Conservation (phyloP, 2,329 filamentous ascomycete genomes). For the Clarireedia paspali region DNA sequence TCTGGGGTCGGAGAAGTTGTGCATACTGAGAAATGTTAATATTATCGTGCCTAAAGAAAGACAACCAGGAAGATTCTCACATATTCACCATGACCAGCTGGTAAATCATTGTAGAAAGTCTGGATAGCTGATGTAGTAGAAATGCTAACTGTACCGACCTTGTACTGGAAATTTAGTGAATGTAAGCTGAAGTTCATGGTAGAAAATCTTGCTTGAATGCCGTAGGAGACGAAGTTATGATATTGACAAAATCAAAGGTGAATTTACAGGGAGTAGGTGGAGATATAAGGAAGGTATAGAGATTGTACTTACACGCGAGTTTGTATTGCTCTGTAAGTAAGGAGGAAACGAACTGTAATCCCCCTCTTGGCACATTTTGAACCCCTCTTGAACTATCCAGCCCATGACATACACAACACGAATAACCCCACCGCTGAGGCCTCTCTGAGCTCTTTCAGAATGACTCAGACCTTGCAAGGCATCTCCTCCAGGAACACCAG, state of each 20-base stretch:
- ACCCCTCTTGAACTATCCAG: conserved; percentile 20
- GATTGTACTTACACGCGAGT: conserved; percentile 6
- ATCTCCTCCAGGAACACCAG: conserved; percentile 21
- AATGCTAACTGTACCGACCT: conserved; percentile 5
- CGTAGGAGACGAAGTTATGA: not conserved
- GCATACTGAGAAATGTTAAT: conserved; percentile 26
- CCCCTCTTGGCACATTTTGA: conserved; percentile 7
- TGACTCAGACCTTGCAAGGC: conserved; percentile 21
- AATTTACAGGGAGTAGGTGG: not conserved
- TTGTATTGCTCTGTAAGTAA: conserved; percentile 2
- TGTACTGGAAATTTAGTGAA: conserved; percentile 7
- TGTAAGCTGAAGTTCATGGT: not conserved
- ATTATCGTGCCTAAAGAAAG: conserved; percentile 24
- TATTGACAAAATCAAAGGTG: not conserved
- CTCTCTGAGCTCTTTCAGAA: conserved; percentile 16
- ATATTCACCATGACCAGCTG: conserved; percentile 3
- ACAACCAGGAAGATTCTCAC: not conserved
- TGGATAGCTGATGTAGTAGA: conserved; percentile 1
- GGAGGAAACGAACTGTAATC: conserved; percentile 8
- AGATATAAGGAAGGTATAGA: not conserved
- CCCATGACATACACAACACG: conserved; percentile 35
- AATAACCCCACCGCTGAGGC: conserved; percentile 18
- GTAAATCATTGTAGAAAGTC: conserved; percentile 6
- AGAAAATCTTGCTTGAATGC: not conserved
- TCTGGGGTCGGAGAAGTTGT: conserved; percentile 22